phyloP scores from a whole-genome alignment of 805 yeast species.

The Schizosaccharomyces japonicus region DNA sequence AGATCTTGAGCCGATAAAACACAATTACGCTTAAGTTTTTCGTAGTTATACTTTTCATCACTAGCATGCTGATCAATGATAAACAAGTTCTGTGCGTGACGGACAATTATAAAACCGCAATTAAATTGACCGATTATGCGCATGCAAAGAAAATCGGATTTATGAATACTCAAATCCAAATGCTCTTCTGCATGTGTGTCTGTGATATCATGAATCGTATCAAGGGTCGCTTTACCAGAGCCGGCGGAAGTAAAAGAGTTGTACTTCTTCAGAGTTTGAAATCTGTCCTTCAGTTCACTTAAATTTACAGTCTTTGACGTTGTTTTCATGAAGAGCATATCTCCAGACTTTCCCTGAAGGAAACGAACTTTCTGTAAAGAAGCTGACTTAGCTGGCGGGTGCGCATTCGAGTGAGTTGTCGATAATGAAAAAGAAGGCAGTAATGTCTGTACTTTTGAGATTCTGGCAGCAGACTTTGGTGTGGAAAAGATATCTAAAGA shows the following conservation, averaged over 20 bases:
- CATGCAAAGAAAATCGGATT: slow-evolving; percentile 55
- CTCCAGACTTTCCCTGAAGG: neutral
- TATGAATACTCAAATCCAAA: slow-evolving; percentile 37
- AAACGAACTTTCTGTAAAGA: neutral
- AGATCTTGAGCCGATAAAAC: slow-evolving; percentile 45
- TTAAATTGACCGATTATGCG: slow-evolving; percentile 78
- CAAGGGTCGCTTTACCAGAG: too few species aligned
- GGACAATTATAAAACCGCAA: slow-evolving; percentile 70
- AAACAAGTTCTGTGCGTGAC: slow-evolving; percentile 24
- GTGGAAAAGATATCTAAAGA: too few species aligned
- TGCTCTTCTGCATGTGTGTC: slow-evolving; percentile 31
- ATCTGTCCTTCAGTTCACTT: neutral
- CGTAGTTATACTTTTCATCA: slow-evolving; percentile 86
- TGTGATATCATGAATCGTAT: slow-evolving; percentile 13
- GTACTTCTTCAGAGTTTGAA: too few species aligned
- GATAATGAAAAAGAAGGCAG: too few species aligned
- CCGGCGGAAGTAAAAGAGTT: too few species aligned
- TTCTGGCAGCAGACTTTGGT: too few species aligned
- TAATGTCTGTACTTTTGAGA: too few species aligned
- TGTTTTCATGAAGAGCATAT: neutral
- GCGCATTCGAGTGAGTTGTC: too few species aligned
- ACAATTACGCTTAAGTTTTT: slow-evolving; percentile 32
- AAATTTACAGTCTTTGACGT: slow-evolving; percentile 2
- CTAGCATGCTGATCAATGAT: slow-evolving; percentile 95
- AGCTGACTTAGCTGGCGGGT: neutral